Base-by-base conservation (phyloP, 2,329 filamentous ascomycete genomes). In the Colletotrichum gloeosporioides region DNA sequence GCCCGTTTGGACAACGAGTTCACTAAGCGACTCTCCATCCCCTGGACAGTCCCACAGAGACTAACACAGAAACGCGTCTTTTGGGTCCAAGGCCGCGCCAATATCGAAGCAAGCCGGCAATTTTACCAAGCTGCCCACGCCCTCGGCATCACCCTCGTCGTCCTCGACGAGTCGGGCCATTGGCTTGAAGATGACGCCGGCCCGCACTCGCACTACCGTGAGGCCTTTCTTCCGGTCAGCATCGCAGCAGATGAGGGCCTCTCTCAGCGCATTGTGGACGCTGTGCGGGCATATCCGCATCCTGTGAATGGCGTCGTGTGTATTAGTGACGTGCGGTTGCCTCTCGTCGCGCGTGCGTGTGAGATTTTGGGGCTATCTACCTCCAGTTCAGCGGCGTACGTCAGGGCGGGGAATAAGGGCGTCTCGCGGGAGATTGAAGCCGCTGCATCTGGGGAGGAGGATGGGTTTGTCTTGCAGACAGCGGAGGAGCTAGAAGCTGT, bases 221-320 rank as follows among this genome's bases (percentile, higher is more conserved):
- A 85, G 29, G 83, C 78, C 1, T 85, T 86, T 65, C 72, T 85
- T 25, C 75, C 79, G 4, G 61, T 79, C n/a, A 78, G 82, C 34
- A 80, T 85, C n/a, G 78, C 71, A 4, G 63, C 66, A 3, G 82
- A 84, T 49, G 79, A 75, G 0, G 79, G 74, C 4, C 78, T 86
- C 3, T 27, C 79, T 1, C 39, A 80, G 9, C 81, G 83, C 2
- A 80, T 87, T 22, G 80, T 82, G 6, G 77, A 80, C 0, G 82
- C 82, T 0, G 75, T 86, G 4, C 65, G 71, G 8, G 55, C 71
- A 8, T 69, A 69, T 16, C 67, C 53, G 13, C 72, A 75, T 2
- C 71, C 73, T 3, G 79, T 87, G 12, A 79, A 87, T 68, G 85
- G 85, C 2, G 79, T 87, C n/a, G 78, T 84, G 9, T 84, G 83